Conservation (phyloP, 1,284 basidiomycete genomes). For the Ganoderma lingzhi region DNA sequence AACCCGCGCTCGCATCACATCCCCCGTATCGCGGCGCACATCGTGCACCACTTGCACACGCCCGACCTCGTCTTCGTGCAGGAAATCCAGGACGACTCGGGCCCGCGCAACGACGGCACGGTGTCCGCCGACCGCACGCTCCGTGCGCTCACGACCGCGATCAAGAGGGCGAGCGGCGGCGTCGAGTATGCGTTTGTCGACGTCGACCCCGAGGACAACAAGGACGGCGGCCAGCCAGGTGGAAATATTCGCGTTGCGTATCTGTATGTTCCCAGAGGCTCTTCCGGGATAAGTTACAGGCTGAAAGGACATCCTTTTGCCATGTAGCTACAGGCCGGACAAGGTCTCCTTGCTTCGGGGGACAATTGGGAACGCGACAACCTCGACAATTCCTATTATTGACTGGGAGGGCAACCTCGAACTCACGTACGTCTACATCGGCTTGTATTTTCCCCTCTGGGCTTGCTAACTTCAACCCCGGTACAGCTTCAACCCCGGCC, state of each 20-base stretch:
- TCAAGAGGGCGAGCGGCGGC: slow-evolving; percentile 50
- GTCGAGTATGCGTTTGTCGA: slow-evolving; percentile 58
- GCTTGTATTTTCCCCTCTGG: too few relatives aligned
- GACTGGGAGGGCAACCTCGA: slow-evolving; percentile 32
- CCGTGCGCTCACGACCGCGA: slow-evolving; percentile 56
- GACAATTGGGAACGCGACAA: slow-evolving; percentile 37
- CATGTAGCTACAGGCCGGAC: slow-evolving; percentile 38
- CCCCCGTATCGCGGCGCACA: slow-evolving; percentile 60
- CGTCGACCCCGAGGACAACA: slow-evolving; percentile 59
- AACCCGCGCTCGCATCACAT: slow-evolving; percentile 59
- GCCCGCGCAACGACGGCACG: slow-evolving; percentile 61
- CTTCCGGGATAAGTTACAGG: neutral
- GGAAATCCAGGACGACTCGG: slow-evolving; percentile 73
- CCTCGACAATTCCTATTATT: slow-evolving; percentile 29
- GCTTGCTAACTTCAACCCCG: too few relatives aligned
- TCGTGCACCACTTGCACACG: slow-evolving; percentile 56
- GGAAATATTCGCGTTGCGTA: slow-evolving; percentile 72
- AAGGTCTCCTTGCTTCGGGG: slow-evolving; percentile 39
- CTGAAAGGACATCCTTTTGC: neutral
- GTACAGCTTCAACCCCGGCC: slow-evolving; percentile 49
- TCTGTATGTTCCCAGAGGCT: slow-evolving; percentile 45
- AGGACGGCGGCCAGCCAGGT: slow-evolving; percentile 71
- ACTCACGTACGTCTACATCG: slow-evolving; percentile 21
- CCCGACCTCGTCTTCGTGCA: slow-evolving; percentile 73
- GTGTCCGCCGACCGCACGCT: slow-evolving; percentile 65